Evolutionary conservation across 1,284 basidiomycete genomes (phyloP), one percentile per base, ranked within the genome.

Genomic region (Omphalotus olearius): DNA sequence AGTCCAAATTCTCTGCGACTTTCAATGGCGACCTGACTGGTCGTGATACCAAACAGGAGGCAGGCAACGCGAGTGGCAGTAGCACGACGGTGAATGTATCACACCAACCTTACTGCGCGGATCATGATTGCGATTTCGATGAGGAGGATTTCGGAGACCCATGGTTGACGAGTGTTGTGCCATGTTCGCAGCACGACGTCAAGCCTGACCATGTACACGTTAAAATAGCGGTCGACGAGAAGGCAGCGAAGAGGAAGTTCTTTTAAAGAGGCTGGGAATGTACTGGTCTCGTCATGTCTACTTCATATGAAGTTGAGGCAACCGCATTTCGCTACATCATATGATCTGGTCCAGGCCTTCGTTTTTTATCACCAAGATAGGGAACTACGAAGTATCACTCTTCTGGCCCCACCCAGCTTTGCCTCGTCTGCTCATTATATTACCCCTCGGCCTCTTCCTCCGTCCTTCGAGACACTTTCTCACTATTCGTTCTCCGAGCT

Each of bases 141-240:
- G 83, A 87, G 26, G 83, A 85, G 62, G 84, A 88, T 52, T 80
- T 83, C 44, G 85, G 84, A 1, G 89, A 91, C 62, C 70, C 79
- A 57, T 91, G 93, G 93, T 64, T 95, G 57, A 83, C 79, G 73
- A 73, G 68, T 58, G 85, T 95, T 59, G 74, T 74, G 45, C 76
- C 86, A 38, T 96, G 93, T 66, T 85, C 84, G 30, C 68, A 62
- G 56, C 65, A 69, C 6, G 78, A 75, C 20, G 62, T 67, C n/a
- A 51, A 56, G 39, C 72, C 77, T 30, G 65, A 67, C 35, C 88
- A 91, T 67, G 62, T 71, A 53, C 88, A 91, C 67, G 80, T 86
- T 64, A 85, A 83, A 69, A 79, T 89, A 50, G 65, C 73, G 25
- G 72, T 80, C 37, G 85, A 89, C 57, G 88, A 89, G 66, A 89